A percentile compares a stretch with the other conserved stretches of the same genome.
phyloP scores from a whole-genome alignment of 2,329 filamentous ascomycete genomes.

The Thelonectria rubi region DNA sequence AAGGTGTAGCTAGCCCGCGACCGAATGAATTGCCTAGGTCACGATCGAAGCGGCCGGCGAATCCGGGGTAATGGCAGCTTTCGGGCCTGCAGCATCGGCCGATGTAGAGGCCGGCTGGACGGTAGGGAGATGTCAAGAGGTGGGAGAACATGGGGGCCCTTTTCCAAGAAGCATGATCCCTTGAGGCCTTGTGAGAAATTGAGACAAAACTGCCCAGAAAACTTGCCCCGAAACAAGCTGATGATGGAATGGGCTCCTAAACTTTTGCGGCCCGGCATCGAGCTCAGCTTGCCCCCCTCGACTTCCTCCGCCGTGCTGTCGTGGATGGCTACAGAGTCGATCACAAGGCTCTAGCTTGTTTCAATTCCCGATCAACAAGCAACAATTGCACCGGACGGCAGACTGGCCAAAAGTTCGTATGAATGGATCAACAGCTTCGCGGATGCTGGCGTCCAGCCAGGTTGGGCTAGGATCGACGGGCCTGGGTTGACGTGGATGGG shows the following conservation, averaged over 20 bases:
- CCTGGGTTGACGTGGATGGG: conserved; percentile 19
- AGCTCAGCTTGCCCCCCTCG: conserved; percentile 16
- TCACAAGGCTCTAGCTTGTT: not conserved
- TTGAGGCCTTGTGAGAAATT: conserved; percentile 7
- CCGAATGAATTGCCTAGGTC: conserved; percentile 12
- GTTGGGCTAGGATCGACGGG: conserved; percentile 37
- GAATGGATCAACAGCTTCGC: conserved; percentile 11
- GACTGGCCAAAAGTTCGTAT: conserved; percentile 13
- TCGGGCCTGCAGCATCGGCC: conserved; percentile 11
- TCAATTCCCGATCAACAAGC: conserved; percentile 14
- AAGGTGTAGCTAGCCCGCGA: not conserved
- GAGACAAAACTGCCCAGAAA: conserved; percentile 21
- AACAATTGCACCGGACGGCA: conserved; percentile 6
- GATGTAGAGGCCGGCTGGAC: conserved; percentile 1
- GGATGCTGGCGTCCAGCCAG: conserved; percentile 31
- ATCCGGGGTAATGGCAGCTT: conserved; percentile 23
- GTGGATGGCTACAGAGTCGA: not conserved
- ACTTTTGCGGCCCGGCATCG: conserved; percentile 2
- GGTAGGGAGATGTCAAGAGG: not conserved
- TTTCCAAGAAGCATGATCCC: not conserved
- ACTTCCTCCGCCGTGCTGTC: not conserved
- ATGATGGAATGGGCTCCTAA: conserved; percentile 18
- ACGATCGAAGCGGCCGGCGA: conserved; percentile 11
- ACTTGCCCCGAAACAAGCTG: conserved; percentile 15
- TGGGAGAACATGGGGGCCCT: conserved; percentile 2